Evolutionary conservation across 257 asterid genomes (phyloP), one percentile per base, ranked within the genome.

Genomic region (Solanum lycopersicoides): DNA sequence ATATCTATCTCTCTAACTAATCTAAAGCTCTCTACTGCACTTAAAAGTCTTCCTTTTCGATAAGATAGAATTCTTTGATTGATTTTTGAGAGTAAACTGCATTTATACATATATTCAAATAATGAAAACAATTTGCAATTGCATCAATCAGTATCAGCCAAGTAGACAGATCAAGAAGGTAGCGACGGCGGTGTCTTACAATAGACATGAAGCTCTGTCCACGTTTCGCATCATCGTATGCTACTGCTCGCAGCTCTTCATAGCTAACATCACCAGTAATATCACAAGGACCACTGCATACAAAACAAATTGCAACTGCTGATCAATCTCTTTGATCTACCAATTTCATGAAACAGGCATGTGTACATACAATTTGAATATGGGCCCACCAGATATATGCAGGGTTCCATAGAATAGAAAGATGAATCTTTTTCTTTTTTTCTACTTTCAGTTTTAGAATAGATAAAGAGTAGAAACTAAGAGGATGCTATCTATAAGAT

Each of bases 201-300:
- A 97, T 95, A 84, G 90, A 91, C 87, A 87, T 95, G 85, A 97
- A 84, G 94, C 88, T 91, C 90, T 91, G 87, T 71, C 99, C 99
- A 59, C 88, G 91, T 89, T 91, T 94, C 53, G 96, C 96, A 76
- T 97, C 99, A 42, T 95, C 96, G 84, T 97, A 95, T 90, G 99
- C 99, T 56, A 90, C 89, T 84, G 95, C 94, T 86, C 98, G 97
- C 94, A 97, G 87, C 92, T 97, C 99, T 88, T 97, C 99, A 35
- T 79, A 94, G 91, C 98, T 95, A 90, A 92, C 87, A 91, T 97
- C 99, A 82, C 99, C 99, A 41, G 83, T 89, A 86, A 94, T 88
- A 89, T 97, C 99, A 89, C 99, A 97, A 47, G 98, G 96, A 86
- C 96, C 95, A n/a, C 99, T 95, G 96, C 89, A 88, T 72, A 90